These are phyloP conservation scores for Dictyostelium citrinum DNA, from an alignment of 78 protist genomes.

Conservation along the genomic window DNA sequence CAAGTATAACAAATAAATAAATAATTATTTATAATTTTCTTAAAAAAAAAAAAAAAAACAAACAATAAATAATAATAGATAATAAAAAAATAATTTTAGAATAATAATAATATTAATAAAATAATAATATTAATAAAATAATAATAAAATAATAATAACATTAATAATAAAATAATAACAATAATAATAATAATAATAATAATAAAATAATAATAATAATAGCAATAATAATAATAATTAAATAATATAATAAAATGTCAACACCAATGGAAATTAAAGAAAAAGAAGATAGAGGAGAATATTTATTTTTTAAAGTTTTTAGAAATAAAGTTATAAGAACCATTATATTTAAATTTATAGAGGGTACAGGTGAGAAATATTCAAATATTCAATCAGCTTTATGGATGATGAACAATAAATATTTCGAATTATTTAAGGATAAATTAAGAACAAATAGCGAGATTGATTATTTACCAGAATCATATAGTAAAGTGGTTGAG, in stretches of 20 bases:
- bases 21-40: no score
- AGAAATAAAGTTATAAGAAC: neutral
- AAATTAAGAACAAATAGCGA: neutral
- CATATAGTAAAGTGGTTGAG: neutral
- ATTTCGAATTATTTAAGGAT: neutral
- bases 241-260: no score
- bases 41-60: no score
- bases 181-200: no score
- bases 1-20: neutral
- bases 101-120: no score
- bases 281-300: neutral
- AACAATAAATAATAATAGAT: no score
- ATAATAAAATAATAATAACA: no score
- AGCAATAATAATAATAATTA: neutral
- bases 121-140: no score
- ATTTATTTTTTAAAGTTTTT: constrained; percentile 11
- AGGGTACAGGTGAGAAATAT: neutral
- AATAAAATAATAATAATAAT: neutral
- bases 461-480: neutral
- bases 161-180: no score
- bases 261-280: no score
- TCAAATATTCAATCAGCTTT: neutral
- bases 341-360: neutral
- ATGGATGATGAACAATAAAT: neutral
- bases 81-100: no score